Evolutionary conservation across 352 stramenopile species (phyloP), one percentile per base, ranked within the genome.

Genomic region (Peronospora destructor): DNA sequence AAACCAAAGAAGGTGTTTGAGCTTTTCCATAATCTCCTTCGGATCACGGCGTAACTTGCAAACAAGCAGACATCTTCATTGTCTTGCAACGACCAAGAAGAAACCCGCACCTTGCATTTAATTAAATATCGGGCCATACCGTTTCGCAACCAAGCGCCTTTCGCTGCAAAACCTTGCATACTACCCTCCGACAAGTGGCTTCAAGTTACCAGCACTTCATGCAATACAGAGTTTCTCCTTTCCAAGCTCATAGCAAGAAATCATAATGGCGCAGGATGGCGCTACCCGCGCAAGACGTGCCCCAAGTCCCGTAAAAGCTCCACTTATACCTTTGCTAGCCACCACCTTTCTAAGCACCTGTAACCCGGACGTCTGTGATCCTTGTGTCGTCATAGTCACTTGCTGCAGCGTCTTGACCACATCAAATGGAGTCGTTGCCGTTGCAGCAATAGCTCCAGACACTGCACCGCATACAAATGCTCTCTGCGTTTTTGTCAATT

Each of bases 381-480:
- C 58, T 43, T 77, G 46, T 12, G 49, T 57, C 10, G 55, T 56
- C 50, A 71, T 66, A 25, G 71, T 62, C 21, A 95, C 80, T 54
- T 95, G 85, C 52, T 88, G 72, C 19, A 95, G 67, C 25, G 94
- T 98, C 67, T 98, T 98, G 36, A 98, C 81, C 36, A 98, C 89
- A 66, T 98, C 95, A 49, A 98, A 96, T 1, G 95, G 94, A 5
- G 92, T 98, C 29, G 94, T 98, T 17, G 90, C 56, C 7, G 78
- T 85, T 4, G 93, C 85, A 5, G 95, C 91, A 26, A 98, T 66
- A 0, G 83, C 68, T 30, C 94, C 92, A 1, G 90, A 87, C 1
- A 82, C 53, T 7, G 87, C 80, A 6, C 94, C 93, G 61, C 84
- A 87, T 0, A 81, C 42, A 43, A 98, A 95, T 12, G 91, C 75